Evolutionary conservation across 2,329 filamentous ascomycete genomes (phyloP).

Genomic region (Triangularia verruculosa): DNA sequence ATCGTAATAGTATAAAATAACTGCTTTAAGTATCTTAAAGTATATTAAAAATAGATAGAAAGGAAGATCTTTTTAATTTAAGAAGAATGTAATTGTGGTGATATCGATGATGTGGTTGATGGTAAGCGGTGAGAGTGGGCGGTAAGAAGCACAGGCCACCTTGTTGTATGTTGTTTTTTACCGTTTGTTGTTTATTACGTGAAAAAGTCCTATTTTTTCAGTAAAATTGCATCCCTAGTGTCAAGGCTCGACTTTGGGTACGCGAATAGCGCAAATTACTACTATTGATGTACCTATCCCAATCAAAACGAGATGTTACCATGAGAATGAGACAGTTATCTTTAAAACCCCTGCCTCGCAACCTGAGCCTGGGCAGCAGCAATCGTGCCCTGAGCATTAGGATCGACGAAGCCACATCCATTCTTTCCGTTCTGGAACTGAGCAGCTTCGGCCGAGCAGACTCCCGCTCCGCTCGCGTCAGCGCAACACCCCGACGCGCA

Average conservation of each 20-base stretch:
- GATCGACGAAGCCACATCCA: slow-evolving; percentile 35
- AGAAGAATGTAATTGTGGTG: too few species aligned
- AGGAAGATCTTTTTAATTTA: too few species aligned
- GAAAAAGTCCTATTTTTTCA: too few species aligned
- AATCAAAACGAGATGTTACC: neutral
- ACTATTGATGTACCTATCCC: neutral
- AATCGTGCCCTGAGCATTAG: slow-evolving; percentile 32
- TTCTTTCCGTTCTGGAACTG: slow-evolving; percentile 35
- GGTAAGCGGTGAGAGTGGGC: too few species aligned
- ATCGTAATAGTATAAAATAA: too few species aligned
- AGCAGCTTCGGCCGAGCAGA: slow-evolving; percentile 34
- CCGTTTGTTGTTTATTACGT: too few species aligned
- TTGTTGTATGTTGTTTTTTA: too few species aligned
- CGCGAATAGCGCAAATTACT: neutral
- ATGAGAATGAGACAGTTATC: neutral
- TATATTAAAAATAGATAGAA: too few species aligned
- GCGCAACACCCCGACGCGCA: slow-evolving; percentile 32
- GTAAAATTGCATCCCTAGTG: too few species aligned
- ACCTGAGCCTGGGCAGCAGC: slow-evolving; percentile 34
- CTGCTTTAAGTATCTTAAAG: too few species aligned
- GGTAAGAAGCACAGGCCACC: too few species aligned
- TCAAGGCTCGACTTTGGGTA: neutral
- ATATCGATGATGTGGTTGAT: too few species aligned
- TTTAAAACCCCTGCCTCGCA: slow-evolving; percentile 32
- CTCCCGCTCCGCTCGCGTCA: slow-evolving; percentile 31